Conservation (phyloP, 2,329 filamentous ascomycete genomes). For the Diaporthe sp. region DNA sequence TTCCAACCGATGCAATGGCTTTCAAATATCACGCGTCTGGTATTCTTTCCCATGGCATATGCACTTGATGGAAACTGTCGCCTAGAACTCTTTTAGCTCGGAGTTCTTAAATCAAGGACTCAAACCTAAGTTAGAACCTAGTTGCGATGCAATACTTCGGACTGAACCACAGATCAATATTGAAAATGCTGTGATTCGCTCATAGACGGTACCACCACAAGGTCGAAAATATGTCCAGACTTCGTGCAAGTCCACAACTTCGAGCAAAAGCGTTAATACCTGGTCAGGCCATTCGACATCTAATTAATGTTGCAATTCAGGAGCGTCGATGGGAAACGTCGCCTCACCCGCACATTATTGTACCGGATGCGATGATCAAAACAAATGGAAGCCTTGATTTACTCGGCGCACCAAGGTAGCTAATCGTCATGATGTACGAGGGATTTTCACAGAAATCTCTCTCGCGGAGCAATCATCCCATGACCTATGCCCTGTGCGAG, state of each 20-base stretch:
- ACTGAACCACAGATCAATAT: not conserved
- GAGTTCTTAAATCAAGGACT: not conserved
- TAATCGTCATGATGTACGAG: too few relatives aligned
- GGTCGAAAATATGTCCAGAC: not conserved
- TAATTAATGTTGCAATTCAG: not conserved
- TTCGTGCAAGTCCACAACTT: not conserved
- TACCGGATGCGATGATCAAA: not conserved
- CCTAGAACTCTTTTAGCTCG: not conserved
- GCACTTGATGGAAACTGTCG: not conserved
- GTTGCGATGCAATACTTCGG: not conserved
- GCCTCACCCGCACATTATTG: too few relatives aligned
- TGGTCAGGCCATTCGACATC: not conserved
- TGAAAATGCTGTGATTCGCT: not conserved
- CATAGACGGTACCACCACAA: not conserved
- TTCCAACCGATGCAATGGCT: too few relatives aligned
- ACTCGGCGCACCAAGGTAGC: too few relatives aligned
- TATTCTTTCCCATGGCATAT: too few relatives aligned
- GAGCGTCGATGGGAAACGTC: not conserved
- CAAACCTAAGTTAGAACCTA: too few relatives aligned
- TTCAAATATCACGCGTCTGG: not conserved
- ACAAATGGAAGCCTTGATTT: not conserved
- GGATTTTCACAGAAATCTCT: not conserved
- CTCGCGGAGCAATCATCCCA: not conserved
- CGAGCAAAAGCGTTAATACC: too few relatives aligned
- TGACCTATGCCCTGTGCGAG: not conserved